A percentile compares a stretch with the other conserved stretches of the same genome.
phyloP scores from a whole-genome alignment of 306 rosid genomes.

The Urtica urens region DNA sequence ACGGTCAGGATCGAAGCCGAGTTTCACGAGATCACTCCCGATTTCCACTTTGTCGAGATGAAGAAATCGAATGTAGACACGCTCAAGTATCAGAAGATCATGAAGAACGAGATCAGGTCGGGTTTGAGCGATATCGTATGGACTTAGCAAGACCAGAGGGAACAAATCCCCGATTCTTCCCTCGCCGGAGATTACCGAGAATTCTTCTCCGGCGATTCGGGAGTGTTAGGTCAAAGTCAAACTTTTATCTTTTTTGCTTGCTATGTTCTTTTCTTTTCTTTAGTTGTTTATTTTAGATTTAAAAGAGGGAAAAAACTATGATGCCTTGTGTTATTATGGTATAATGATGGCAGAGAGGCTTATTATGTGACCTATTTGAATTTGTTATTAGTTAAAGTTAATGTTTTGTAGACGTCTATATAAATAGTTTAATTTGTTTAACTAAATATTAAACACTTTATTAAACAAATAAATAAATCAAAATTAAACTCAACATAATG shows the following conservation, averaged over 20 bases:
- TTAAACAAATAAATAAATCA: not conserved
- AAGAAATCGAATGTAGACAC: conserved; percentile 70
- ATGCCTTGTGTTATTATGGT: too few relatives aligned
- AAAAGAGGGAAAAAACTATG: too few relatives aligned
- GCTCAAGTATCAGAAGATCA: conserved; percentile 49
- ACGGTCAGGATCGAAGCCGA: conserved; percentile 55
- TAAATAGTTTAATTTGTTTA: too few relatives aligned
- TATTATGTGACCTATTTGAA: too few relatives aligned
- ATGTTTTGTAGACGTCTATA: too few relatives aligned
- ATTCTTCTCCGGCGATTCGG: too few relatives aligned
- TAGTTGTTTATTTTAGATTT: too few relatives aligned
- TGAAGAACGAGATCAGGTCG: conserved; percentile 61
- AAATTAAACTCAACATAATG: not conserved
- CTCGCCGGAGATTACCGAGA: conserved; percentile 20
- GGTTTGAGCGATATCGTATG: conserved; percentile 84
- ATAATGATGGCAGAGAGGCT: too few relatives aligned
- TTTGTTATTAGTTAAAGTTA: too few relatives aligned
- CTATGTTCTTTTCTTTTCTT: too few relatives aligned
- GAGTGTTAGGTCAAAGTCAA: too few relatives aligned
- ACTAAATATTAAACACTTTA: not conserved
- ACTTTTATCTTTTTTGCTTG: too few relatives aligned
- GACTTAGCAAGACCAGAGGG: conserved; percentile 81
- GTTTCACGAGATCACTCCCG: conserved; percentile 68
- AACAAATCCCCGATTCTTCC: conserved; percentile 20
- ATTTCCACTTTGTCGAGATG: conserved; percentile 64